phyloP scores from a whole-genome alignment of 2,329 filamentous ascomycete species.

The Podosphaera leucotricha region DNA sequence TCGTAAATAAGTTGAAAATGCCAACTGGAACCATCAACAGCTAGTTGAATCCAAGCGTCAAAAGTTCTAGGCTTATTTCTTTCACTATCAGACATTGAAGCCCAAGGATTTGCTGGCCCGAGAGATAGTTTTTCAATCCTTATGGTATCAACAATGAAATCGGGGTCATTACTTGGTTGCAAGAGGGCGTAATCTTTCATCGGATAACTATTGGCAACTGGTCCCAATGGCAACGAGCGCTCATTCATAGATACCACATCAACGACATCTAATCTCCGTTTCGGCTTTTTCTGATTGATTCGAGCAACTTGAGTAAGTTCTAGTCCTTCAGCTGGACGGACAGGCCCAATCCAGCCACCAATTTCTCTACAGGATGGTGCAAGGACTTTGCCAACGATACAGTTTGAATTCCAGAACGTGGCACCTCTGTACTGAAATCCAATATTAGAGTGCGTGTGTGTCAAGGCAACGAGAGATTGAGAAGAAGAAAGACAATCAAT shows the following conservation, averaged over 20 bases:
- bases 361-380: constrained; percentile 47
- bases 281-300: constrained; percentile 35
- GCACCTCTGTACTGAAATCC: constrained; percentile 59
- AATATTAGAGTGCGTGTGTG: constrained; percentile 41
- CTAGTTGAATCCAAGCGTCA: constrained; percentile 38
- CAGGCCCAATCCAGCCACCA: constrained; percentile 53
- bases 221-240: constrained; percentile 45
- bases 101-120: constrained; percentile 18
- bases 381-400: constrained; percentile 53
- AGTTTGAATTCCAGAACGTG: constrained; percentile 53
- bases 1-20: constrained; percentile 38
- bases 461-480: constrained; percentile 40
- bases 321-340: constrained; percentile 42
- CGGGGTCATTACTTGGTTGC: constrained; percentile 23
- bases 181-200: constrained; percentile 43
- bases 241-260: constrained; percentile 43
- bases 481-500: constrained; percentile 38
- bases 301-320: constrained; percentile 45
- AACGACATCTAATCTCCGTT: constrained; percentile 29
- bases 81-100: constrained; percentile 1
- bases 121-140: constrained; percentile 45
- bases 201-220: constrained; percentile 35
- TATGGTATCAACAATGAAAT: constrained; percentile 38
- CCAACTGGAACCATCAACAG: constrained; percentile 38
- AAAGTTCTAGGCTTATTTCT: constrained; percentile 22